Evolutionary conservation across 2,329 filamentous ascomycete genomes (phyloP).

Genomic region (Clonostachys solani): DNA sequence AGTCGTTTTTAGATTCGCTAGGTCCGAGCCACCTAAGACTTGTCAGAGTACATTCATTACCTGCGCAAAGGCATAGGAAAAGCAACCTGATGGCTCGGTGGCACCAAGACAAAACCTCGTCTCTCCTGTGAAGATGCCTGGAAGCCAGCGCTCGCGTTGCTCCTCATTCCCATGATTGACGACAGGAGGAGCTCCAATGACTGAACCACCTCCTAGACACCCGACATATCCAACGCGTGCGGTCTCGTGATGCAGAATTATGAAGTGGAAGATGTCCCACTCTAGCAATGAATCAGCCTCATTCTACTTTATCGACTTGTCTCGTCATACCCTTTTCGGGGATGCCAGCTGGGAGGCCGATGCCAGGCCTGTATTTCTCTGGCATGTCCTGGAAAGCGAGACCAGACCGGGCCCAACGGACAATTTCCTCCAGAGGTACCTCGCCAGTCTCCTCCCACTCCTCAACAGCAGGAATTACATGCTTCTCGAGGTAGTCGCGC

Average conservation of each 20-base stretch:
- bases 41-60: background rate
- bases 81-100: slow-evolving; percentile 58
- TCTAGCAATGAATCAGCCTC: slow-evolving; percentile 59
- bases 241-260: slow-evolving; percentile 63
- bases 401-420: slow-evolving; percentile 83
- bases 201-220: slow-evolving; percentile 67
- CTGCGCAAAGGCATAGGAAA: background rate
- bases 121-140: slow-evolving; percentile 72
- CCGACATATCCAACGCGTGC: slow-evolving; percentile 49
- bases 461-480: slow-evolving; percentile 71
- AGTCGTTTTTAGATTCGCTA: slow-evolving; percentile 75
- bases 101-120: slow-evolving; percentile 89
- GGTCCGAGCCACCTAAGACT: slow-evolving; percentile 72
- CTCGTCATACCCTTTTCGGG: background rate
- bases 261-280: slow-evolving; percentile 82
- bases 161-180: slow-evolving; percentile 61
- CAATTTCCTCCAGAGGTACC: slow-evolving; percentile 65
- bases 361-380: slow-evolving; percentile 62
- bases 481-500: slow-evolving; percentile 66
- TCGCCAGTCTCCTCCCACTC: slow-evolving; percentile 71
- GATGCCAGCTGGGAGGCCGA: slow-evolving; percentile 63
- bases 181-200: slow-evolving; percentile 65
- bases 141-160: slow-evolving; percentile 69
- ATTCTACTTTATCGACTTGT: no score
- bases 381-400: slow-evolving; percentile 71